Evolutionary conservation across 371 early-diverging fungal genomes (phyloP), one percentile per base, ranked within the genome.

Genomic region (Mortierella sp.): DNA sequence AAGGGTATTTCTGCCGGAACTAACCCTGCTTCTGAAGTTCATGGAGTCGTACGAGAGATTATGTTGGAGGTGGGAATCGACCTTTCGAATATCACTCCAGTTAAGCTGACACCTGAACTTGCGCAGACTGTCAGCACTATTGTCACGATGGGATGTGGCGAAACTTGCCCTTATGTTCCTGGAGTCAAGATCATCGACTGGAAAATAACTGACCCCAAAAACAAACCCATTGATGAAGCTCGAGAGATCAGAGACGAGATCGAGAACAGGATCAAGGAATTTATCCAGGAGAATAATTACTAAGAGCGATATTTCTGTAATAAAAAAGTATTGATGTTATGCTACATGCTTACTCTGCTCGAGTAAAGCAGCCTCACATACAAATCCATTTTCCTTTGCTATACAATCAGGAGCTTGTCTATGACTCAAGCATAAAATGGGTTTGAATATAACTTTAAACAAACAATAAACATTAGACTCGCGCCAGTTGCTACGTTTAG

Each of bases 81-180:
- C 40, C 66, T 81, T 7, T 62, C 65, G 49, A 42, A 63, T 32
- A 62, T 73, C 31, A 56, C 45, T 13, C 83, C 83, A 2, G 59
- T 53, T 51, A 68, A 69, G 76, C 26, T 82, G 68, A 82, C 83
- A 0, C 67, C 66, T 17, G 66, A 82, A 29, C 58, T 75, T 15
- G 64, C 71, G 64, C 55, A 54, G 7, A 76, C 68, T 8, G 64
- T 56, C 17, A 67, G 68, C 61, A 76, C 61, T 5, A 76, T 76
- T 40, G 51, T 69, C 42, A 75, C 78, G 89, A 82, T 83, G 83
- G 83, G 83, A 2, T 83, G 83, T 51, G 76, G 81, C 43, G 83
- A 83, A 49, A 57, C 73, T 0, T 83, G 83, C 26, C 83, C 83
- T 0, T 83, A 64, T 59, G 70, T 83, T 7, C 83, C 83, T 13